These are phyloP conservation scores for Thalassiosira hispida DNA, from an alignment of 352 stramenopile species.

Conservation along the genomic window DNA sequence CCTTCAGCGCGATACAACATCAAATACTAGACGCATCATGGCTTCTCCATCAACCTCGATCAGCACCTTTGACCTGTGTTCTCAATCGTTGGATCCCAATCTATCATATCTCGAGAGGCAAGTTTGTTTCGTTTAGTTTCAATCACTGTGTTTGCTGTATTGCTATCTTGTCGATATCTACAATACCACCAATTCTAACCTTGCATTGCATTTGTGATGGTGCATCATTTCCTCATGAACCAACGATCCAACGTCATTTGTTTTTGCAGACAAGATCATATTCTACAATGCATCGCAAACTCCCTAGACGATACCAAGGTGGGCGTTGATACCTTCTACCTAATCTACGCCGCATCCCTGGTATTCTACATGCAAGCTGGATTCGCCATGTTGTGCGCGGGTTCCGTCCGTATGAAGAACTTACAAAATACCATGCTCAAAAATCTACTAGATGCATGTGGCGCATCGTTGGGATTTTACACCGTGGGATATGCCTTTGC, in stretches of 20 bases:
- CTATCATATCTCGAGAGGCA: not conserved
- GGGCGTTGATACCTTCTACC: constrained; percentile 45
- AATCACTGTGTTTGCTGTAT: not conserved
- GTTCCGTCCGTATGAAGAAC: constrained; percentile 83
- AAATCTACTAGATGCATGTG: constrained; percentile 85
- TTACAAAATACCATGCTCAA: constrained; percentile 87
- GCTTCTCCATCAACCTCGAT: not conserved
- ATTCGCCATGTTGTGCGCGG: constrained; percentile 84
- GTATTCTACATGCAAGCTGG: constrained; percentile 73
- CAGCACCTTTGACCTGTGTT: constrained; percentile 9
- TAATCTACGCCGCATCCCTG: constrained; percentile 46
- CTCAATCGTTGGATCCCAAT: constrained; percentile 11
- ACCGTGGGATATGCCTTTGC: constrained; percentile 81
- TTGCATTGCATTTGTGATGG: no score
- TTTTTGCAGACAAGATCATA: constrained; percentile 3
- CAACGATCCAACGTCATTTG: not conserved
- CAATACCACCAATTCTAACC: no score
- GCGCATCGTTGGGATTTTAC: constrained; percentile 76
- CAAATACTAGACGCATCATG: no score
- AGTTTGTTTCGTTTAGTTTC: constrained; percentile 2
- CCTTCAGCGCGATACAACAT: no score
- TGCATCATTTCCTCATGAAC: not conserved
- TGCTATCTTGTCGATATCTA: no score
- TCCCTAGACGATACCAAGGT: constrained; percentile 11
- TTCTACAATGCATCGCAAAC: constrained; percentile 11